Percentiles rank a stretch among this genome's conserved stretches.
Conservation (phyloP, 2,329 filamentous ascomycete species). For the Botryotinia convoluta region DNA sequence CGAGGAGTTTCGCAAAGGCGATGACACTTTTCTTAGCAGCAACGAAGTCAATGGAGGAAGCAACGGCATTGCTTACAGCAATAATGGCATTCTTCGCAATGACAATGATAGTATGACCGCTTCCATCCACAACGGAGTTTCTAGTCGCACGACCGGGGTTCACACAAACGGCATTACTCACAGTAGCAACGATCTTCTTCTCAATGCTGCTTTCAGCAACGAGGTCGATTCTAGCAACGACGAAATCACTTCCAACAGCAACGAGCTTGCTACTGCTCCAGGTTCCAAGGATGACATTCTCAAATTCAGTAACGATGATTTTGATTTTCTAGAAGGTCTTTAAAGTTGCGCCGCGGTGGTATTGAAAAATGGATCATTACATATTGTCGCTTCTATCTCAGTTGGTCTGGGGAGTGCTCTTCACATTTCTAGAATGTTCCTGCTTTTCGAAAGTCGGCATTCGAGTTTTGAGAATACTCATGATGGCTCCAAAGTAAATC, state of each 20-base stretch:
- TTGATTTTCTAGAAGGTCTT: conserved; percentile 3
- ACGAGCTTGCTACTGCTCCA: no score
- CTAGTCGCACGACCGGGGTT: background rate
- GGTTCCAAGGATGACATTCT: background rate
- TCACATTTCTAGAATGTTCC: background rate
- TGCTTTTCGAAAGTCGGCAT: background rate
- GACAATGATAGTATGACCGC: background rate
- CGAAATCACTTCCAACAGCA: no score
- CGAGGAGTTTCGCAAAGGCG: background rate
- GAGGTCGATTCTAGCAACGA: background rate
- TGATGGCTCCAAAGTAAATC: background rate
- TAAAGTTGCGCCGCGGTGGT: background rate
- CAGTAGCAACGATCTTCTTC: background rate
- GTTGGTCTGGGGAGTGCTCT: background rate
- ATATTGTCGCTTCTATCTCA: background rate
- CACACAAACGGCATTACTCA: background rate
- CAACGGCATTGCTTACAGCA: background rate
- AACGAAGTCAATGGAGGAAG: background rate
- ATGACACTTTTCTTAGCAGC: background rate
- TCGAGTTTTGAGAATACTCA: background rate
- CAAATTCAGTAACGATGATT: background rate
- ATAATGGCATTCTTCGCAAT: background rate
- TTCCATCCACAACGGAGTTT: background rate
- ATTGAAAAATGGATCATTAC: background rate
- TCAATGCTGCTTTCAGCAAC: background rate